Evolutionary conservation across 2,329 filamentous ascomycete genomes (phyloP), one percentile per base, ranked within the genome.

Genomic region (Botryotinia convoluta): DNA sequence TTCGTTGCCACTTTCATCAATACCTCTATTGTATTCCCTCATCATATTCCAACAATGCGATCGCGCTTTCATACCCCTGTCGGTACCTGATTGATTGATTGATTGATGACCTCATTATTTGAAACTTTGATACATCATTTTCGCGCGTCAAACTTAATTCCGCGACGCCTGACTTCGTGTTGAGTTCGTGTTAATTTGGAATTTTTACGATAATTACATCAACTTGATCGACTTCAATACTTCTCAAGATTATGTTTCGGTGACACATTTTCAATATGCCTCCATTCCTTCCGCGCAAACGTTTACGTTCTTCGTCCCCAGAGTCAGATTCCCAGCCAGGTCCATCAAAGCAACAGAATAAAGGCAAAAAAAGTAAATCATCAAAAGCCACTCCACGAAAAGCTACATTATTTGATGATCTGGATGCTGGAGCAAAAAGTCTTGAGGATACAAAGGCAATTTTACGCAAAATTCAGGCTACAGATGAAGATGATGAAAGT

Each of bases 201-300:
- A 51, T 51, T 51, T 51, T 10, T 14, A 22, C 8, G 45, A 48
- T 7, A 51, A n/a, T 14, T 7, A 12, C 7, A 60, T 29, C 7
- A 9, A 54, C 22, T n/a, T n/a, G 45, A 22, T 22, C 26, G 51
- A 39, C 35, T 42, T 59, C 18, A 39, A 71, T 62, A 42, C 45
- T 37, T 45, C 26, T 22, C 35, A 29, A 54, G 35, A 68, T 22
- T 32, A 68, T 72, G 62, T 51, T 51, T 42, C 35, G 57, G 62
- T 71, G 65, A 74, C 42, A 74, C 62, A 61, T 32, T 60, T 3
- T 67, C 71, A 75, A 65, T 39, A 94, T 94, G 91, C 90, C 92
- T 79, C 91, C 92, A 37, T 84, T 88, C 76, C 85, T 93, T 26
- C 86, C 90, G 67, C 89, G 90, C 77, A 94, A 94, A 83, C 87